A percentile compares a stretch with the other conserved stretches of the same genome.
phyloP scores from a whole-genome alignment of 2,329 filamentous ascomycete species.

The Trichoderma atrobrunneum region DNA sequence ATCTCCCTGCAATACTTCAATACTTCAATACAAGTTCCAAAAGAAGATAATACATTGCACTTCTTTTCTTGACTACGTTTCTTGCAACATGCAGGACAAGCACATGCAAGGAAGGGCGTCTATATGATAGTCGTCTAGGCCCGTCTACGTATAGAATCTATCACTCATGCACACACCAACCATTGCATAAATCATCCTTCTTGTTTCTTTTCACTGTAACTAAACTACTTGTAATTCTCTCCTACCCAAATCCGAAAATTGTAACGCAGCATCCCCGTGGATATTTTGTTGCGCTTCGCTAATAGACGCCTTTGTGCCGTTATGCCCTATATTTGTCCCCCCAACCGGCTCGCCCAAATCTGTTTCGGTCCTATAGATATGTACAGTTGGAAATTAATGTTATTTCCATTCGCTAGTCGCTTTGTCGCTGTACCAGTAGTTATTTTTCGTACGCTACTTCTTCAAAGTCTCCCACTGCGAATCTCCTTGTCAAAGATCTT shows the following conservation, averaged over 20 bases:
- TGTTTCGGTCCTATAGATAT: background rate
- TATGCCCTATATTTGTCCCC: background rate
- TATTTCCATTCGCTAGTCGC: background rate
- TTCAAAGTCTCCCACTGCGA: conserved; percentile 35
- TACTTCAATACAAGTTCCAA: background rate
- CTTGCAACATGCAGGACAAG: background rate
- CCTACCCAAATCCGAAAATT: conserved; percentile 1
- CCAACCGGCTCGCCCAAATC: background rate
- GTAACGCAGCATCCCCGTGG: background rate
- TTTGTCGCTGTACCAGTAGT: background rate
- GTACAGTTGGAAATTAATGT: background rate
- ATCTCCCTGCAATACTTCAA: background rate
- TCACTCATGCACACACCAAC: background rate
- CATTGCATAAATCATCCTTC: background rate
- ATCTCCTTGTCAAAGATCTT: conserved; percentile 60
- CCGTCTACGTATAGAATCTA: background rate
- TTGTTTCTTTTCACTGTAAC: background rate
- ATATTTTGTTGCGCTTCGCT: conserved; percentile 2
- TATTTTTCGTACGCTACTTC: background rate
- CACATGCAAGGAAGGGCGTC: background rate
- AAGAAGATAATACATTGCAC: background rate
- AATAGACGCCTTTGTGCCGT: conserved; percentile 7
- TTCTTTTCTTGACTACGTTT: background rate
- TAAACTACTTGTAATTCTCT: background rate
- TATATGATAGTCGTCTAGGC: background rate